Percentiles rank a stretch among this genome's conserved stretches.
Evolutionary conservation across 202 grass and related monocot genomes (phyloP).

Genomic region (Dendrocalamus latiflorus): DNA sequence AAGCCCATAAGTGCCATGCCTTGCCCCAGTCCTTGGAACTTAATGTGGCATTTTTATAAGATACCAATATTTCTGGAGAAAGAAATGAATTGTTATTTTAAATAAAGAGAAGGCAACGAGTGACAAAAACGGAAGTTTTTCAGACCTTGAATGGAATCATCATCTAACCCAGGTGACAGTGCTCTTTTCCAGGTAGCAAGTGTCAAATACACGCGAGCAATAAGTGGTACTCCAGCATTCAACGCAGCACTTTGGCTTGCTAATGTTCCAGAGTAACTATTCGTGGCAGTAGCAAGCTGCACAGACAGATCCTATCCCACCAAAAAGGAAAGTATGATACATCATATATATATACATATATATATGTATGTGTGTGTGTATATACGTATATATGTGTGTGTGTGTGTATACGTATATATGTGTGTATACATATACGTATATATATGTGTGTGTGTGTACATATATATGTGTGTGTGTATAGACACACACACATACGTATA

Average conservation of each 20-base stretch:
- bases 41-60: constrained; percentile 82
- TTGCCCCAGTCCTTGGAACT: constrained; percentile 89
- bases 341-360: too few relatives aligned
- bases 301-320: constrained; percentile 65
- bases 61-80: constrained; percentile 72
- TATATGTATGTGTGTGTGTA: too few relatives aligned
- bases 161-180: constrained; percentile 83
- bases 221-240: constrained; percentile 69
- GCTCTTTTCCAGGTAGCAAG: constrained; percentile 93
- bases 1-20: constrained; percentile 95
- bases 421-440: too few relatives aligned
- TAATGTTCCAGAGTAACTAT: constrained; percentile 39
- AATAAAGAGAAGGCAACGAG: not conserved
- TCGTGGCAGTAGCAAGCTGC: constrained; percentile 56
- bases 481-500: too few relatives aligned
- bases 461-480: too few relatives aligned
- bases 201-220: constrained; percentile 89
- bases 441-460: too few relatives aligned
- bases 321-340: constrained; percentile 10
- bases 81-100: constrained; percentile 7
- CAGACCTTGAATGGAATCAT: constrained; percentile 82
- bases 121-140: constrained; percentile 1
- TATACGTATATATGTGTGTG: too few relatives aligned
- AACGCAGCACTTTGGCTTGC: constrained; percentile 29
- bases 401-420: too few relatives aligned